These are phyloP conservation scores for Wickerhamomyces ciferrii DNA, from an alignment of 805 yeast genomes.

Conservation along the genomic window DNA sequence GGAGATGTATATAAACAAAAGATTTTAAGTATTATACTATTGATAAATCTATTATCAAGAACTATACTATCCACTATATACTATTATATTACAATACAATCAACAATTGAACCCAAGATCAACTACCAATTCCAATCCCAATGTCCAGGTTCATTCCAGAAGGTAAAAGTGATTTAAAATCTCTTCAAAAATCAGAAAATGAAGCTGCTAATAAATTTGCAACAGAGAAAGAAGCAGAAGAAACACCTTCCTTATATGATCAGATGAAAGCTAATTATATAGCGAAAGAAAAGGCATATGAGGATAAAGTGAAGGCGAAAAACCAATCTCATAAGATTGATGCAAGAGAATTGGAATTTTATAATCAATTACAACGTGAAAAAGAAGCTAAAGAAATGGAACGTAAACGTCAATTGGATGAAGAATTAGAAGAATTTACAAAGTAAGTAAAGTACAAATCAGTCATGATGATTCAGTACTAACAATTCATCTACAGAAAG, in stretches of 20 bases:
- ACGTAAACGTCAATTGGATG: constrained; percentile 14
- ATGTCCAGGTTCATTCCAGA: constrained; percentile 24
- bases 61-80: too few species aligned
- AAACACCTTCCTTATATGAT: constrained; percentile 19
- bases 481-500: too few species aligned
- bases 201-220: constrained; percentile 11
- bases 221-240: constrained; percentile 16
- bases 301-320: constrained; percentile 16
- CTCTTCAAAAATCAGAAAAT: constrained; percentile 12
- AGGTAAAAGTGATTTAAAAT: constrained; percentile 19
- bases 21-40: too few species aligned
- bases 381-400: constrained; percentile 5
- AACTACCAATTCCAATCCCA: too few species aligned
- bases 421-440: constrained; percentile 14
- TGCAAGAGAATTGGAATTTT: constrained; percentile 15
- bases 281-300: constrained; percentile 17
- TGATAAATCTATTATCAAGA: too few species aligned
- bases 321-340: constrained; percentile 16
- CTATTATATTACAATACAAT: too few species aligned
- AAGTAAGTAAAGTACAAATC: constrained; percentile 10
- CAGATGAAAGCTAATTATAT: constrained; percentile 22
- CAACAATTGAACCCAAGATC: neutral
- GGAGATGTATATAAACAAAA: too few species aligned
- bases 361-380: constrained; percentile 7
- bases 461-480: neutral